Percentiles rank a stretch among this genome's conserved stretches.
phyloP scores from a whole-genome alignment of 2,329 filamentous ascomycete genomes.

The Tolypocladium sp. region DNA sequence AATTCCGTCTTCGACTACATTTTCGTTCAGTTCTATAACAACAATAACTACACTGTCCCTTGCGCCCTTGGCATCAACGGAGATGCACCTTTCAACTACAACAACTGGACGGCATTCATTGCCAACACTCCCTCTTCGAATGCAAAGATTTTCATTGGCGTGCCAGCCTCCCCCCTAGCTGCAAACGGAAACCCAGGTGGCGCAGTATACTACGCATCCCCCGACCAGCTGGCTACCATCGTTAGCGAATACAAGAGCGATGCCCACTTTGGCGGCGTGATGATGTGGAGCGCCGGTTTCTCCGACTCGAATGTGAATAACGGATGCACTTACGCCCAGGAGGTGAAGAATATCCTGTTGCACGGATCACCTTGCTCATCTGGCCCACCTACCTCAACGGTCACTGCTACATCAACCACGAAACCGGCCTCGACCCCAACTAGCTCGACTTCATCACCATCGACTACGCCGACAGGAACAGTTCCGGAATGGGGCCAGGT shows the following conservation, averaged over 20 bases:
- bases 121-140: conserved; percentile 13
- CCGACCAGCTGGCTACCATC: conserved; percentile 18
- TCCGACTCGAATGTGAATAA: conserved; percentile 22
- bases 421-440: neutral
- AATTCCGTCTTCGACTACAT: conserved; percentile 19
- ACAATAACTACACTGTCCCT: conserved; percentile 24
- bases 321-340: conserved; percentile 30
- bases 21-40: conserved; percentile 40
- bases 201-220: conserved; percentile 23
- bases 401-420: neutral
- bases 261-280: conserved; percentile 24
- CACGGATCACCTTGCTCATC: neutral
- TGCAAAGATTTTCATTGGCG: conserved; percentile 19
- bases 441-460: neutral
- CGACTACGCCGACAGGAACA: neutral
- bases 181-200: conserved; percentile 22
- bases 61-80: neutral
- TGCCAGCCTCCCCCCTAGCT: conserved; percentile 19
- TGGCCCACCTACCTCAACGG: neutral
- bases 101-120: conserved; percentile 15
- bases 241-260: conserved; percentile 18
- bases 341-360: conserved; percentile 25
- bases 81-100: conserved; percentile 10
- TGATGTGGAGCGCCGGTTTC: conserved; percentile 33
- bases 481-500: neutral